Evolutionary conservation across 352 stramenopile genomes (phyloP).

Genomic region (Globisporangium perplexum): DNA sequence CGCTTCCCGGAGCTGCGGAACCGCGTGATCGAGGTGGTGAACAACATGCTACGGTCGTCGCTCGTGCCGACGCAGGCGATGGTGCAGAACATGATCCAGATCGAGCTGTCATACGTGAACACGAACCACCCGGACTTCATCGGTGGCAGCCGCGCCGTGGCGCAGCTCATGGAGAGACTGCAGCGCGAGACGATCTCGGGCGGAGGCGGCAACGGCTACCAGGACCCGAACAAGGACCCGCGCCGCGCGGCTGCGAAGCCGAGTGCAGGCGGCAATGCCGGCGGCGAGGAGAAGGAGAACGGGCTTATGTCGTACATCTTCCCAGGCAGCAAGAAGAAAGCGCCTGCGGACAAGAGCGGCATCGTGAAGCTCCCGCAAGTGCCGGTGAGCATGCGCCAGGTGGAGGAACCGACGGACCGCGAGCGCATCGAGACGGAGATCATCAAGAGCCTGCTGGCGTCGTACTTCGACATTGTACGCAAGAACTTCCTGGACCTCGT

Average conservation of each 20-base stretch:
- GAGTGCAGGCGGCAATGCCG: slow-evolving; percentile 27
- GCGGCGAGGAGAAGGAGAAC: slow-evolving; percentile 66
- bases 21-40: slow-evolving; percentile 94
- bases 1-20: slow-evolving; percentile 95
- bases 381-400: slow-evolving; percentile 94
- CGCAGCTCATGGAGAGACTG: slow-evolving; percentile 94
- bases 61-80: slow-evolving; percentile 86
- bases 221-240: slow-evolving; percentile 42
- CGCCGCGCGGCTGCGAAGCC: slow-evolving; percentile 22
- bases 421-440: slow-evolving; percentile 98
- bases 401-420: slow-evolving; percentile 92
- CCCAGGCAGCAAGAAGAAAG: slow-evolving; percentile 44
- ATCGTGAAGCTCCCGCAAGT: slow-evolving; percentile 96
- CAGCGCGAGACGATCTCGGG: slow-evolving; percentile 78
- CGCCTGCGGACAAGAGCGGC: slow-evolving; percentile 29
- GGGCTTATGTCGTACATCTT: slow-evolving; percentile 76
- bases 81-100: slow-evolving; percentile 98
- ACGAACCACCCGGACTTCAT: slow-evolving; percentile 99
- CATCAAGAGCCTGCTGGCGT: slow-evolving; percentile 96
- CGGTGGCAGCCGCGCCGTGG: slow-evolving; percentile 92
- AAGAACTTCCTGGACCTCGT: slow-evolving; percentile 99
- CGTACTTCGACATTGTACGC: slow-evolving; percentile 98
- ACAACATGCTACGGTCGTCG: slow-evolving; percentile 79
- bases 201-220: slow-evolving; percentile 26
- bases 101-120: slow-evolving; percentile 99